Conservation (phyloP, 495 filamentous ascomycete species). For the Neurospora sp. region DNA sequence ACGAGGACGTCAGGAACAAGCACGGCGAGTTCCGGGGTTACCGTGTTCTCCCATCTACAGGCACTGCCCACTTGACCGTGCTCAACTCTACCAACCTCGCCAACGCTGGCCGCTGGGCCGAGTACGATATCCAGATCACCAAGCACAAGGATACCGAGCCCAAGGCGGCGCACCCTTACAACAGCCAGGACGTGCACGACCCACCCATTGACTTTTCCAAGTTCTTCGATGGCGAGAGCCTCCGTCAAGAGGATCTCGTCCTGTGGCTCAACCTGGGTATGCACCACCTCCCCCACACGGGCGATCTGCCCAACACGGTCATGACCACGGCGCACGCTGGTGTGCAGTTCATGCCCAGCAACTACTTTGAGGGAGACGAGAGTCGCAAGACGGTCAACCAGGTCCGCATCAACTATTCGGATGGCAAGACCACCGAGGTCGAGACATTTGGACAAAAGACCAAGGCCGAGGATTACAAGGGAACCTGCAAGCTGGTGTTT, state of each 20-base stretch:
- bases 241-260: conserved; percentile 46
- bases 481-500: conserved; percentile 16
- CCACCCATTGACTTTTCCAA: conserved; percentile 46
- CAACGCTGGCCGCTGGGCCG: conserved; percentile 38
- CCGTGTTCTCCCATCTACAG: conserved; percentile 31
- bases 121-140: conserved; percentile 40
- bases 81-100: conserved; percentile 36
- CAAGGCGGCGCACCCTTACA: conserved; percentile 32
- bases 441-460: conserved; percentile 28
- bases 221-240: conserved; percentile 44
- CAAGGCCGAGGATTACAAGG: not conserved
- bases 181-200: conserved; percentile 35
- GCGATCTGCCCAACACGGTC: conserved; percentile 45
- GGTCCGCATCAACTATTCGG: conserved; percentile 32
- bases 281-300: conserved; percentile 48
- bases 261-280: conserved; percentile 48
- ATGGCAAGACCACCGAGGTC: conserved; percentile 24
- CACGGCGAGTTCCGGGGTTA: conserved; percentile 49
- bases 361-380: conserved; percentile 24
- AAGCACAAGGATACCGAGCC: conserved; percentile 47
- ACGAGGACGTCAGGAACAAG: conserved; percentile 39
- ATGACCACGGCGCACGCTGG: conserved; percentile 36
- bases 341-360: conserved; percentile 33
- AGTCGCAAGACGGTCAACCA: conserved; percentile 24
- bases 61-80: conserved; percentile 36